phyloP scores from a whole-genome alignment of 179 eudicot genomes.

The Heliamphora pulchella region DNA sequence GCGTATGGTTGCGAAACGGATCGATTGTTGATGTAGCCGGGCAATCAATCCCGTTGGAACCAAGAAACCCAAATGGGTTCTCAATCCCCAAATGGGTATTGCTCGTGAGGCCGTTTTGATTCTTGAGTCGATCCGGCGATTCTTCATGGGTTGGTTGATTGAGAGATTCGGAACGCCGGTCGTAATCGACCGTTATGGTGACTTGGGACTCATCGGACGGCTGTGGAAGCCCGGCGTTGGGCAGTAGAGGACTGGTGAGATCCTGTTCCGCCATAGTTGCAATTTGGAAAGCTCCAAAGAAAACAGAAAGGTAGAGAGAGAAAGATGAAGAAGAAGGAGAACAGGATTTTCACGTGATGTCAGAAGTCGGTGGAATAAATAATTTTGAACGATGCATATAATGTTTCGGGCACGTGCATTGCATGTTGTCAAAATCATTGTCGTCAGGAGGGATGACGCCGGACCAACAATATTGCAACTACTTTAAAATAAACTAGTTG shows the following conservation, averaged over 20 bases:
- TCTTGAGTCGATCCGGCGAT: constrained; percentile 5
- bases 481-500: too few species aligned
- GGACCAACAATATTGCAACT: too few species aligned
- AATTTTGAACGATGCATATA: neutral
- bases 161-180: neutral
- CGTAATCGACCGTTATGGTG: constrained; percentile 27
- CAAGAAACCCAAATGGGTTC: constrained; percentile 45
- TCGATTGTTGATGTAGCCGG: constrained; percentile 49
- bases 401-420: neutral
- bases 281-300: neutral
- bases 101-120: neutral
- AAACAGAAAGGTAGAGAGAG: neutral
- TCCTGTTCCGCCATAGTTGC: constrained; percentile 30
- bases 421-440: neutral
- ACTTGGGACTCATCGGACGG: constrained; percentile 22
- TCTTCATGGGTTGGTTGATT: constrained; percentile 13
- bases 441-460: too few species aligned
- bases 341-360: neutral
- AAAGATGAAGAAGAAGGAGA: neutral
- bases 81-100: neutral
- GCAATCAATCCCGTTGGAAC: constrained; percentile 31
- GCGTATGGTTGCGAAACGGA: constrained; percentile 76
- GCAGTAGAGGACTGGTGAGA: constrained; percentile 37
- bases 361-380: neutral
- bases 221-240: constrained; percentile 13